Percentiles rank a stretch among this genome's conserved stretches.
Conservation (phyloP, 2,329 filamentous ascomycete species). For the Pyricularia sp. region DNA sequence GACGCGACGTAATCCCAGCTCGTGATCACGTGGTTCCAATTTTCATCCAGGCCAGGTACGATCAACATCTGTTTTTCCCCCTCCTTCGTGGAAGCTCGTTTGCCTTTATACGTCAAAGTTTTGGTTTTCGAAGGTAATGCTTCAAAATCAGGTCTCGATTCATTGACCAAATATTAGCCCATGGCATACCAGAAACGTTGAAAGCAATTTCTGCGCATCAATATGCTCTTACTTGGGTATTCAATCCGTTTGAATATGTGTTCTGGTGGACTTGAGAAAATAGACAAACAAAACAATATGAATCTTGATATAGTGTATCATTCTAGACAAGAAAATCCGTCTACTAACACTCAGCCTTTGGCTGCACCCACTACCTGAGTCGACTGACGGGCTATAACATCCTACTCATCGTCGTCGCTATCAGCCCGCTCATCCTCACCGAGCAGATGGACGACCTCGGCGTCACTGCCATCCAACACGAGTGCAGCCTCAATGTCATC, state of each 20-base stretch:
- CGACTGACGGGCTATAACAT: background rate
- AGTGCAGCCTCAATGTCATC: slow-evolving; percentile 24
- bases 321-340: background rate
- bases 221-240: too few species aligned
- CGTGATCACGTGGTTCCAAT: background rate
- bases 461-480: slow-evolving; percentile 15
- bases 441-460: slow-evolving; percentile 28
- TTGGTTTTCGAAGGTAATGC: background rate
- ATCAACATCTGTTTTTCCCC: background rate
- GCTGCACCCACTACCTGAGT: background rate
- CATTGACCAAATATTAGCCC: background rate
- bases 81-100: background rate
- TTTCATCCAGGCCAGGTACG: background rate
- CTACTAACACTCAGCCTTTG: background rate
- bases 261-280: too few species aligned
- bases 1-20: background rate
- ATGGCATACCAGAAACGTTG: background rate
- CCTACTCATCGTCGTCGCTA: slow-evolving; percentile 11
- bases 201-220: too few species aligned
- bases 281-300: background rate
- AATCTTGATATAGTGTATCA: background rate
- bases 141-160: background rate
- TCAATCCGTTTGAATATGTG: background rate
- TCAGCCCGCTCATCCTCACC: slow-evolving; percentile 16
- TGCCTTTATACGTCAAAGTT: background rate